Evolutionary conservation across 192 early-diverging fungal genomes (phyloP).

Genomic region (Coemansia sp.): DNA sequence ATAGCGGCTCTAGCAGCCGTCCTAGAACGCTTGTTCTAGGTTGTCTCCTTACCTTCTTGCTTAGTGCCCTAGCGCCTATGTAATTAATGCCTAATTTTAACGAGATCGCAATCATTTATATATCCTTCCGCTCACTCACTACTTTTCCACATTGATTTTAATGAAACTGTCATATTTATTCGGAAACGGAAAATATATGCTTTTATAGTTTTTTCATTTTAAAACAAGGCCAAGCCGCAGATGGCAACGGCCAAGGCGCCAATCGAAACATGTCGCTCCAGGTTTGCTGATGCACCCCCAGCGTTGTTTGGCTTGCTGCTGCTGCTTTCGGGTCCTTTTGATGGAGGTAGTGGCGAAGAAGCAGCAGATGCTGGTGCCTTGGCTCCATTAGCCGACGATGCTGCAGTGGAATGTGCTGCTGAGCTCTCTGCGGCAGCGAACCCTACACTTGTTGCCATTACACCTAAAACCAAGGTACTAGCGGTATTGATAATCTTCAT

Average conservation of each 20-base stretch:
- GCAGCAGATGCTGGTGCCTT: neutral
- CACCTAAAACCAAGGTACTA: neutral
- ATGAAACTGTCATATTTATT: too few relatives aligned
- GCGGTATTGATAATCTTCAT: conserved; percentile 1
- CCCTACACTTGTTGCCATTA: neutral
- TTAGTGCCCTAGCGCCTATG: conserved; percentile 26
- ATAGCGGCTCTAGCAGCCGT: conserved; percentile 8
- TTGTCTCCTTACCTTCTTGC: conserved; percentile 17
- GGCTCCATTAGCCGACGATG: neutral
- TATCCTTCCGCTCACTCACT: too few relatives aligned
- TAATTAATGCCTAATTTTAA: conserved; percentile 12
- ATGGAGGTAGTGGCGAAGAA: conserved; percentile 7
- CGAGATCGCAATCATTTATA: too few relatives aligned
- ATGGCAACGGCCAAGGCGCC: conserved; percentile 44
- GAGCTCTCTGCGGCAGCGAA: neutral
- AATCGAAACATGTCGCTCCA: conserved; percentile 27
- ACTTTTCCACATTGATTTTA: too few relatives aligned
- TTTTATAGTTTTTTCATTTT: neutral
- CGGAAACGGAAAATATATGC: too few relatives aligned
- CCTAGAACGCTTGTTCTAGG: conserved; percentile 34
- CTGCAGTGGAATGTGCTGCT: neutral
- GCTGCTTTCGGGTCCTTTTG: conserved; percentile 11
- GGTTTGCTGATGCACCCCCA: conserved; percentile 12
- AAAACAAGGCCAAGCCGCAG: conserved; percentile 36
- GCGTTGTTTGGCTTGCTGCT: conserved; percentile 30